Evolutionary conservation across 2,329 filamentous ascomycete species (phyloP), one percentile per base, ranked within the genome.

Genomic region (Trichophyton mentagrophytes): DNA sequence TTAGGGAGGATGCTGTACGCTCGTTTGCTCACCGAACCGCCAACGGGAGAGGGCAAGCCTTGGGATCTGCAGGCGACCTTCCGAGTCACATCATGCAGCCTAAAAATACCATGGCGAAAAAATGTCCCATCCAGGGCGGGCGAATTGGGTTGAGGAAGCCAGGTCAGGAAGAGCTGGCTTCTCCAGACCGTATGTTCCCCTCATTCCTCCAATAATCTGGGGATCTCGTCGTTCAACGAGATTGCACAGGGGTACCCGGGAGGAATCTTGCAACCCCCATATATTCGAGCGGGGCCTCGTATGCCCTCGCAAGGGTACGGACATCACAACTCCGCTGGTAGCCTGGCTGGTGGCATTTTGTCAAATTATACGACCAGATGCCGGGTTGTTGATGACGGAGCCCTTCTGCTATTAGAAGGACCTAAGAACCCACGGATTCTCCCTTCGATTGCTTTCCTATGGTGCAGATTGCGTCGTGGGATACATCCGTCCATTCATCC

Each of bases 201-300:
- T 44, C 55, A 40, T 42, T 25, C 51, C 25, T 17, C 51, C 33
- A 44, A 57, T 57, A 44, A 57, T 57, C 55, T 22, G 55, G 38
- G 55, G 55, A 53, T 33, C 33, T 11, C 7, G 22, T 33, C n/a
- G 11, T 30, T 30, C 49, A 49, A 8, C 46, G 46, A 27, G 22
- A 49, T 22, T 49, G 46, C 17, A 25, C 49, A 53, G 49, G 49
- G 49, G 49, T 53, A n/a, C 49, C 49, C 22, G 11, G 22, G 5
- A 15, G 15, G 15, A 25, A 30, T 53, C 49, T 53, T 53, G 22
- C 22, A 53, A 30, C 49, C 49, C 49, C 49, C n/a, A 53, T 53
- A 53, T 5, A 53, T 25, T 22, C 9, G 49, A 53, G 49, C 49
- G 49, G 49, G 49, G 49, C 49, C 49, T 57, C 38, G 55, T 57